Conservation (phyloP, 805 yeast species). For the Yarrowia yakushimensis region DNA sequence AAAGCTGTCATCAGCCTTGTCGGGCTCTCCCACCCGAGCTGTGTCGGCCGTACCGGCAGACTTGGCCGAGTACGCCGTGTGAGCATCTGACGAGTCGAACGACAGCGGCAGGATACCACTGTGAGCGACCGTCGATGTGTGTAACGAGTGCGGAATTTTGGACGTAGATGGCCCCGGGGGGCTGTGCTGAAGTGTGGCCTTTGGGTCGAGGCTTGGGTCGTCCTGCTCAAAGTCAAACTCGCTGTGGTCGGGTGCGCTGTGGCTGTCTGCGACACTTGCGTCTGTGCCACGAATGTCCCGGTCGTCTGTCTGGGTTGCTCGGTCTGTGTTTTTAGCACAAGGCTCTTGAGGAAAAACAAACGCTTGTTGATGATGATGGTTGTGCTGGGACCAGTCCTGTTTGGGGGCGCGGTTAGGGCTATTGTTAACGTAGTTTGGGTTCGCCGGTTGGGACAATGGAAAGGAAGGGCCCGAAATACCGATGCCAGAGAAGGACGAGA, state of each 20-base stretch:
- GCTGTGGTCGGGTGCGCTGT: background rate
- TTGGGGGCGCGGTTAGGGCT: slow-evolving; percentile 21
- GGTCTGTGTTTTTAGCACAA: background rate
- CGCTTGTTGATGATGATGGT: background rate
- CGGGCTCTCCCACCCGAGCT: background rate
- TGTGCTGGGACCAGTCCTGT: slow-evolving; percentile 18
- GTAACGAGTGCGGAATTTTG: slow-evolving; percentile 24
- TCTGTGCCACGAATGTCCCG: background rate
- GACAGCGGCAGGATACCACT: slow-evolving; percentile 12
- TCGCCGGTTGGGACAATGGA: slow-evolving; percentile 12
- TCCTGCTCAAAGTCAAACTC: background rate
- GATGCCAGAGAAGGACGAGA: background rate
- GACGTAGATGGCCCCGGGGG: background rate
- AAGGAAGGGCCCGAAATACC: background rate
- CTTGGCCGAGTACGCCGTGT: background rate
- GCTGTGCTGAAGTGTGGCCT: slow-evolving; percentile 1
- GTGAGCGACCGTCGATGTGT: background rate
- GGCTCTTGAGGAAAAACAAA: slow-evolving; percentile 9
- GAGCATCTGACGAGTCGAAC: background rate
- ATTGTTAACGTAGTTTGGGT: background rate
- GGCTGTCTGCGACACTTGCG: background rate
- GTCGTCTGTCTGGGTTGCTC: slow-evolving; percentile 13
- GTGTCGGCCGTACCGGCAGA: background rate
- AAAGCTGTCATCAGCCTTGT: background rate
- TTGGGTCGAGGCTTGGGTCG: background rate